phyloP scores from a whole-genome alignment of 2,329 filamentous ascomycete species.

The Nothophaeocryptopus gaeumannii region DNA sequence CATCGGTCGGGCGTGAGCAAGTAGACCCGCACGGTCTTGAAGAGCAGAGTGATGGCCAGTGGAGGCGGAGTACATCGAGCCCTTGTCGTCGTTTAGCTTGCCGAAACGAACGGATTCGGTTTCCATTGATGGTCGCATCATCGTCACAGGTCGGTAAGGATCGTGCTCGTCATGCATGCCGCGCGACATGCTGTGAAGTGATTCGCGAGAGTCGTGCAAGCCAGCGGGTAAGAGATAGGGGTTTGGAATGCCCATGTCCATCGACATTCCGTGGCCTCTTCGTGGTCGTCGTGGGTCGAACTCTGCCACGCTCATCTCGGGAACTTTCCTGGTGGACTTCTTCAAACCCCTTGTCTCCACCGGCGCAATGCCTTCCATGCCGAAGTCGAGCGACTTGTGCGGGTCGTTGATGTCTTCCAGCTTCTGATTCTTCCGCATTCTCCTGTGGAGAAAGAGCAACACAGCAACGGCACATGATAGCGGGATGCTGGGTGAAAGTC shows the following conservation, averaged over 20 bases:
- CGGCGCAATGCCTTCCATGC: slow-evolving; percentile 56
- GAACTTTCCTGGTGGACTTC: slow-evolving; percentile 40
- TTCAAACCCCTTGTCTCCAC: slow-evolving; percentile 32
- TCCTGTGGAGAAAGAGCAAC: slow-evolving; percentile 73
- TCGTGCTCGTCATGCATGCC: slow-evolving; percentile 74
- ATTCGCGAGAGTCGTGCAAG: slow-evolving; percentile 76
- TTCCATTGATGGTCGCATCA: slow-evolving; percentile 52
- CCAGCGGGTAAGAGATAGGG: slow-evolving; percentile 92
- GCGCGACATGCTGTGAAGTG: slow-evolving; percentile 78
- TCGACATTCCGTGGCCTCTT: slow-evolving; percentile 40
- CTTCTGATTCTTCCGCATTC: slow-evolving; percentile 67
- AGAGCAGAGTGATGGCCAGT: slow-evolving; percentile 41
- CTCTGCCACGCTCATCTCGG: slow-evolving; percentile 59
- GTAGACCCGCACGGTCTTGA: slow-evolving; percentile 46
- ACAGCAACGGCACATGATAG: slow-evolving; percentile 64
- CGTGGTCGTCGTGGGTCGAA: slow-evolving; percentile 21
- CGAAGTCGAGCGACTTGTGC: slow-evolving; percentile 90
- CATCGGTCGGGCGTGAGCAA: slow-evolving; percentile 58
- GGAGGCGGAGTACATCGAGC: slow-evolving; percentile 53
- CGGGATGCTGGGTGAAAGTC: slow-evolving; percentile 64
- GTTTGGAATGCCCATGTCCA: slow-evolving; percentile 69
- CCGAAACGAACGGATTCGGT: slow-evolving; percentile 21
- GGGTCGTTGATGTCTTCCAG: slow-evolving; percentile 81
- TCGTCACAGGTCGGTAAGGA: slow-evolving; percentile 70
- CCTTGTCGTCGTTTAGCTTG: slow-evolving; percentile 37